A percentile compares a stretch with the other conserved stretches of the same genome.
Conservation (phyloP, 2,329 filamentous ascomycete species). For the Incumbomyces delicatus region DNA sequence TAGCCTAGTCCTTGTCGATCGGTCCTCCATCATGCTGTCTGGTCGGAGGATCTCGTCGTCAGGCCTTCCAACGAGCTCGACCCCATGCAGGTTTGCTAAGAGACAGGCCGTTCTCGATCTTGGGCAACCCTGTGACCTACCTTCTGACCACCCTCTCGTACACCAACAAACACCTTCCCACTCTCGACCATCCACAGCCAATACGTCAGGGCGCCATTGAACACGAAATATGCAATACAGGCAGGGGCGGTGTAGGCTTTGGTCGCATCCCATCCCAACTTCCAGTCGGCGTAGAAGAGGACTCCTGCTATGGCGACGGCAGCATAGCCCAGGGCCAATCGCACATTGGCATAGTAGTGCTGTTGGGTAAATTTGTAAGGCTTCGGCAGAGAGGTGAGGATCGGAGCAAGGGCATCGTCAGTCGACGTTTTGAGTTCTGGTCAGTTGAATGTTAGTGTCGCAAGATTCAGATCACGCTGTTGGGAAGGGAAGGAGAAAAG, state of each 20-base stretch:
- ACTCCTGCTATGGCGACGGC: slow-evolving; percentile 71
- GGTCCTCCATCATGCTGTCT: neutral
- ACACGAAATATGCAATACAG: slow-evolving; percentile 64
- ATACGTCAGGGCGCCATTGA: slow-evolving; percentile 68
- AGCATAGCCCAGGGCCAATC: slow-evolving; percentile 70
- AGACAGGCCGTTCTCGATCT: too few relatives aligned
- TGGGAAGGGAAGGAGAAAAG: neutral
- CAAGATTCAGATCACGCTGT: neutral
- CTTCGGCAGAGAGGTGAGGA: slow-evolving; percentile 71
- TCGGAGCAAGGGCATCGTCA: slow-evolving; percentile 88
- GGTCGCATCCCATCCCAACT: slow-evolving; percentile 76
- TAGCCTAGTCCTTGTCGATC: slow-evolving; percentile 1
- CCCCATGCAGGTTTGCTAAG: too few relatives aligned
- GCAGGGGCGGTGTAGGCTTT: slow-evolving; percentile 72
- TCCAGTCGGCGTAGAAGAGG: slow-evolving; percentile 87
- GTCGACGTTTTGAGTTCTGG: slow-evolving; percentile 92
- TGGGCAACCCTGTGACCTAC: slow-evolving; percentile 22
- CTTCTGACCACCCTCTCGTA: slow-evolving; percentile 57
- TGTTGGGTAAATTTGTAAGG: slow-evolving; percentile 61
- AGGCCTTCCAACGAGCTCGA: too few relatives aligned
- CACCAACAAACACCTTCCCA: slow-evolving; percentile 71
- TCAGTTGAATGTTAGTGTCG: slow-evolving; percentile 1
- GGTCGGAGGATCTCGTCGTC: neutral
- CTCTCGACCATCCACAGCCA: slow-evolving; percentile 83
- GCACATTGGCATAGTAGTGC: slow-evolving; percentile 70